Percentiles rank a stretch among this genome's conserved stretches.
These are phyloP conservation scores for Penicillium sp. DNA, from an alignment of 2,329 filamentous ascomycete genomes.

Conservation along the genomic window DNA sequence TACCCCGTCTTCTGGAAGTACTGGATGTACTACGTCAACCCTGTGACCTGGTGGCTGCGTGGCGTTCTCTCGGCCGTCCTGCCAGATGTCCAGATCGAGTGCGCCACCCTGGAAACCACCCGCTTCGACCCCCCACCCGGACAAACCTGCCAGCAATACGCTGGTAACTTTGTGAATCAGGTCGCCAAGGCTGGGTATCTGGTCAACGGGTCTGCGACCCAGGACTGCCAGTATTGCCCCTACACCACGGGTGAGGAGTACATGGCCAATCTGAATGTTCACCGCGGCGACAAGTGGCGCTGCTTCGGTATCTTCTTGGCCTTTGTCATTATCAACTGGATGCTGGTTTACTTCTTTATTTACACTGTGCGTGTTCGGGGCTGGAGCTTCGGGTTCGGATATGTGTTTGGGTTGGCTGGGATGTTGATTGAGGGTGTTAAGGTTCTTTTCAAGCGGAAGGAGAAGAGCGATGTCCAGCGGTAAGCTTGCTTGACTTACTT, in stretches of 20 bases:
- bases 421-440: conserved; percentile 46
- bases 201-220: conserved; percentile 63
- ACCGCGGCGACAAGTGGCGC: conserved; percentile 69
- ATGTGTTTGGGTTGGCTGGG: conserved; percentile 59
- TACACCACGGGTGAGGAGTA: conserved; percentile 72
- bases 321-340: conserved; percentile 74
- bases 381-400: conserved; percentile 73
- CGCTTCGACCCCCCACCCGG: conserved; percentile 70
- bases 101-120: conserved; percentile 63
- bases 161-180: conserved; percentile 60
- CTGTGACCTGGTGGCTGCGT: conserved; percentile 73
- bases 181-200: conserved; percentile 65
- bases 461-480: conserved; percentile 30
- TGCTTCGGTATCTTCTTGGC: conserved; percentile 75
- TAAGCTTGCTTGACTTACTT: conserved; percentile 7
- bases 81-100: conserved; percentile 57
- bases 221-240: conserved; percentile 72
- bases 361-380: conserved; percentile 73
- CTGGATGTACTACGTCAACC: conserved; percentile 73
- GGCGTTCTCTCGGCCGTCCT: conserved; percentile 71
- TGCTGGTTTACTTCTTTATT: conserved; percentile 77
- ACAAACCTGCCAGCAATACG: conserved; percentile 70
- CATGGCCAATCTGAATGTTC: conserved; percentile 63
- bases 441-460: conserved; percentile 32
- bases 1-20: conserved; percentile 75